Conservation (phyloP, 1,139 yeast species). For the Geotrichum fermentans region DNA sequence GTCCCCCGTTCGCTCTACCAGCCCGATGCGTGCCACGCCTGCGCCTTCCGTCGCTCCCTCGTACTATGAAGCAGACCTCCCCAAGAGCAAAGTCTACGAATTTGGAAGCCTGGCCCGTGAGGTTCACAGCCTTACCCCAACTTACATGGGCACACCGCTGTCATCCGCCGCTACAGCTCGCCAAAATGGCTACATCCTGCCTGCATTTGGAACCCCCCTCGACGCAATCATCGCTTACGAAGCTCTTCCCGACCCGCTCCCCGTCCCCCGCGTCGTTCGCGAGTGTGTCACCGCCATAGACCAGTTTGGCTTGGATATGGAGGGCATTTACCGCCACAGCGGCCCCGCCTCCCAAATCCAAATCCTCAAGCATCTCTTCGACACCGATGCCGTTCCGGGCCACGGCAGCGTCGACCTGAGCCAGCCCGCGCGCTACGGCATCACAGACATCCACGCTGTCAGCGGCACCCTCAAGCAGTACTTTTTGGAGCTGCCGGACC, state of each 20-base stretch:
- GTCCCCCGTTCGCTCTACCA: background rate
- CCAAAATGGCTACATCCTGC: slow-evolving; percentile 20
- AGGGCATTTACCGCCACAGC: slow-evolving; percentile 83
- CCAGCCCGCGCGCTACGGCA: slow-evolving; percentile 44
- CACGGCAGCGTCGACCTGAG: slow-evolving; percentile 52
- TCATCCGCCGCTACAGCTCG: background rate
- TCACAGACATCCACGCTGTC: slow-evolving; percentile 49
- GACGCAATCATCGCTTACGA: slow-evolving; percentile 73
- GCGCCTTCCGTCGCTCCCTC: slow-evolving; percentile 6
- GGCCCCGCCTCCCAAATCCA: slow-evolving; percentile 75
- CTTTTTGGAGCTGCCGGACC: slow-evolving; percentile 76
- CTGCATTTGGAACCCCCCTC: slow-evolving; percentile 75
- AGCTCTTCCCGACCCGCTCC: slow-evolving; percentile 47
- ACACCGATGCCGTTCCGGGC: slow-evolving; percentile 52
- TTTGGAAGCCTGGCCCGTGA: background rate
- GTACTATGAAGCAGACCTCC: background rate
- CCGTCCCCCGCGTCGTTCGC: slow-evolving; percentile 82
- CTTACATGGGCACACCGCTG: background rate
- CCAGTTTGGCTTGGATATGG: slow-evolving; percentile 72
- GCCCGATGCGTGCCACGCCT: background rate
- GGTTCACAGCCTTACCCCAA: background rate
- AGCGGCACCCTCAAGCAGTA: slow-evolving; percentile 73
- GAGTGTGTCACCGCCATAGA: slow-evolving; percentile 87
- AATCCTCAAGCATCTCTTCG: slow-evolving; percentile 66
- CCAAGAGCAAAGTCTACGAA: slow-evolving; percentile 3